Evolutionary conservation across 331 rosid genomes (phyloP).

Genomic region (Spiraea crenata): DNA sequence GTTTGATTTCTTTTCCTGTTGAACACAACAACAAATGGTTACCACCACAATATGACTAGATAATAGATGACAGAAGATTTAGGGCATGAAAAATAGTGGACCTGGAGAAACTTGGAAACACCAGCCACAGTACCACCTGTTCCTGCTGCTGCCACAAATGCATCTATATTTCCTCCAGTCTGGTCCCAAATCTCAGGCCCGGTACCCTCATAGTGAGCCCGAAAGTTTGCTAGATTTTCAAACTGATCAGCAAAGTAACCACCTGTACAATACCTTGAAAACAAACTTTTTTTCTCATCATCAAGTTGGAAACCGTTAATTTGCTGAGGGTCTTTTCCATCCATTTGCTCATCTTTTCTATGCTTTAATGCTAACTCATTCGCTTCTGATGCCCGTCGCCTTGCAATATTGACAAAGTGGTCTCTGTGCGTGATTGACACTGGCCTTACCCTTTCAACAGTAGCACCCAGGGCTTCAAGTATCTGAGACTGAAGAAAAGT

Average conservation of each 20-base stretch:
- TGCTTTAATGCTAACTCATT: constrained; percentile 53
- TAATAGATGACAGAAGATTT: constrained; percentile 8
- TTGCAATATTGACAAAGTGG: constrained; percentile 87
- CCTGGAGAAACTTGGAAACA: constrained; percentile 79
- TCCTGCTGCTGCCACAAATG: constrained; percentile 88
- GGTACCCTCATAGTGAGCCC: constrained; percentile 82
- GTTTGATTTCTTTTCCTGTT: constrained; percentile 74
- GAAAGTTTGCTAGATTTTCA: constrained; percentile 82
- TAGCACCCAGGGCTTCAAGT: constrained; percentile 80
- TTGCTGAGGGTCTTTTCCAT: constrained; percentile 31
- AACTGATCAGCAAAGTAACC: constrained; percentile 97
- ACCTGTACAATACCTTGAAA: constrained; percentile 49
- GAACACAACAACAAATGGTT: constrained; percentile 13
- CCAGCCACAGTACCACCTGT: constrained; percentile 96
- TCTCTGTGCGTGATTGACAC: constrained; percentile 88
- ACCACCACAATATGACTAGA: constrained; percentile 11
- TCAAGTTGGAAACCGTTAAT: constrained; percentile 37
- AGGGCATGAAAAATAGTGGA: constrained; percentile 13
- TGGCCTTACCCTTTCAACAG: constrained; percentile 91
- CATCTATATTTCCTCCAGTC: constrained; percentile 64
- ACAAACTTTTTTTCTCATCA: constrained; percentile 30
- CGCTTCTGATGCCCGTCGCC: constrained; percentile 73
- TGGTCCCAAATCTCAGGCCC: constrained; percentile 99
- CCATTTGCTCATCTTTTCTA: constrained; percentile 27
- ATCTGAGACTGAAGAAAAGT: constrained; percentile 62